Evolutionary conservation across 2,329 filamentous ascomycete genomes (phyloP).

Genomic region (Cercospora nicotianae): DNA sequence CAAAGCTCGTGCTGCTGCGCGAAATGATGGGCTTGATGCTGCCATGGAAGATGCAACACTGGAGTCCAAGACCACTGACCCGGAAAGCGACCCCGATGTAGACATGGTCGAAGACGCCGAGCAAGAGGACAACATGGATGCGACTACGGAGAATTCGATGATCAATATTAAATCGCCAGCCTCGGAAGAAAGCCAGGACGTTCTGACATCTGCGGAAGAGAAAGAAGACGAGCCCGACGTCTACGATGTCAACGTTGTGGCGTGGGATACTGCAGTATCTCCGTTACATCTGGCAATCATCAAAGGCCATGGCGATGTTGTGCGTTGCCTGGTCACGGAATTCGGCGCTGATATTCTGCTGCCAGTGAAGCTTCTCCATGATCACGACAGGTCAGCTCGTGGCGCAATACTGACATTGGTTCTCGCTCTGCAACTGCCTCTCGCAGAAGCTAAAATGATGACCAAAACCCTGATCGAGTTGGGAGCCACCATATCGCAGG

Average conservation of each 20-base stretch:
- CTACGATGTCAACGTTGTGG: conserved; percentile 73
- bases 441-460: conserved; percentile 65
- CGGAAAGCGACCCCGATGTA: conserved; percentile 44
- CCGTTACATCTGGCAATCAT: conserved; percentile 78
- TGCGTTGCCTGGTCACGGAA: conserved; percentile 65
- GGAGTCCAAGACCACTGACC: not conserved
- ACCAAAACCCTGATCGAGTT: conserved; percentile 63
- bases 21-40: conserved; percentile 16
- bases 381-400: conserved; percentile 50
- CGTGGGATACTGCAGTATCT: conserved; percentile 75
- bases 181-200: conserved; percentile 41
- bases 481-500: conserved; percentile 72
- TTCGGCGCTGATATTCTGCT: conserved; percentile 77
- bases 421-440: conserved; percentile 65
- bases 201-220: conserved; percentile 48
- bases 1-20: conserved; percentile 41
- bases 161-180: conserved; percentile 58
- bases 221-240: conserved; percentile 71
- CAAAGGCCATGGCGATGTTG: conserved; percentile 67
- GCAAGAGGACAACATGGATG: conserved; percentile 37
- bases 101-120: conserved; percentile 51
- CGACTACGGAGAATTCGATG: conserved; percentile 66
- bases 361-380: conserved; percentile 66
- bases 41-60: conserved; percentile 19
- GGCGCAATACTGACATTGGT: conserved; percentile 68